Conservation (phyloP, 1,284 basidiomycete genomes). For the Apiotrichum laibachii region DNA sequence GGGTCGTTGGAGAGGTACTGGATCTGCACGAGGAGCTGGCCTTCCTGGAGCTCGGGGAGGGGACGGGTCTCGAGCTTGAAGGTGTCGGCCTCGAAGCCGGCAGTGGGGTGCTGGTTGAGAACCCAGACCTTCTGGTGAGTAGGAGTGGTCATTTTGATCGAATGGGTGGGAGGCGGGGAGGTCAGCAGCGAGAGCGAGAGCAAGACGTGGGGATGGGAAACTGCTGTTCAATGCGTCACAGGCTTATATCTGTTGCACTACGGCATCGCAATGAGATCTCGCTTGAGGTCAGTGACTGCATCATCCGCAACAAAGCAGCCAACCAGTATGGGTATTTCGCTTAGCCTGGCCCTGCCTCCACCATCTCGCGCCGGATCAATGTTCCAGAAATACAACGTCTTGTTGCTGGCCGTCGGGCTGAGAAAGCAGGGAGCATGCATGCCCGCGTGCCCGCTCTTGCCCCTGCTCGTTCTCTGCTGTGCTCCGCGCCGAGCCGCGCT, state of each 20-base stretch:
- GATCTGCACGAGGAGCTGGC: conserved; percentile 31
- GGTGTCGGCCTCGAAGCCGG: conserved; percentile 22
- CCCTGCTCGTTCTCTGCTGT: too few relatives aligned
- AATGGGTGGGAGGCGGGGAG: background rate
- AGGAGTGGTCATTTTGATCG: conserved; percentile 17
- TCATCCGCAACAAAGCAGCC: too few relatives aligned
- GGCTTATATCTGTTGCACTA: too few relatives aligned
- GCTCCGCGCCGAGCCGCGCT: too few relatives aligned
- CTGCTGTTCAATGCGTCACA: too few relatives aligned
- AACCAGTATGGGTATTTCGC: too few relatives aligned
- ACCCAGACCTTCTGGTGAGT: conserved; percentile 25
- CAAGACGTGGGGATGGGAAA: too few relatives aligned
- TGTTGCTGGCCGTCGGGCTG: background rate
- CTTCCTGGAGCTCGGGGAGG: conserved; percentile 29
- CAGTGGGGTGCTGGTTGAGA: conserved; percentile 31
- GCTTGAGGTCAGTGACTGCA: too few relatives aligned
- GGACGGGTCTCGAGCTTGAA: conserved; percentile 25
- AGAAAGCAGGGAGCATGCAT: background rate
- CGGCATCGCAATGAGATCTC: too few relatives aligned
- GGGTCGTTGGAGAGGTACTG: conserved; percentile 40
- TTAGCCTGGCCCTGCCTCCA: too few relatives aligned
- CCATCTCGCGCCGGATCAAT: too few relatives aligned
- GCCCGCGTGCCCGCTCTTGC: background rate
- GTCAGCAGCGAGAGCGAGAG: background rate
- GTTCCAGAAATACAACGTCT: too few relatives aligned